phyloP scores from a whole-genome alignment of 1,139 yeast species.

The Scheffersomyces quercinus region DNA sequence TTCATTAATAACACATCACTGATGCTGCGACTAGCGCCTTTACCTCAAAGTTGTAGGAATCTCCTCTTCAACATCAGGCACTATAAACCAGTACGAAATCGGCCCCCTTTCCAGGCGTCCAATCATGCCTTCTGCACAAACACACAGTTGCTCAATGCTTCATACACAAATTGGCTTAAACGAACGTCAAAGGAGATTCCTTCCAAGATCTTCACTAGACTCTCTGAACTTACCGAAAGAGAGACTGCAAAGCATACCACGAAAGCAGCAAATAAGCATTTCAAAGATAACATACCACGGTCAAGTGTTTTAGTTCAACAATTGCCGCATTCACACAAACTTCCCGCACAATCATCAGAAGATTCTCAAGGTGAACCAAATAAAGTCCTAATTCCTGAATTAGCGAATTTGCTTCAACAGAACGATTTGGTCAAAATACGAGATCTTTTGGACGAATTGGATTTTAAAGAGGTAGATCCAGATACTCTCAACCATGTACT shows the following conservation, averaged over 20 bases:
- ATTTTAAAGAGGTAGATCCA: slow-evolving; percentile 6
- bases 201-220: slow-evolving; percentile 23
- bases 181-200: slow-evolving; percentile 16
- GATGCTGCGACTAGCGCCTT: slow-evolving; percentile 25
- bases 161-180: slow-evolving; percentile 27
- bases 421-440: slow-evolving; percentile 4
- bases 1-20: slow-evolving; percentile 5
- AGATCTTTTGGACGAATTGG: slow-evolving; percentile 1
- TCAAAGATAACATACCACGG: slow-evolving; percentile 7
- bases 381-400: background rate
- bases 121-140: slow-evolving; percentile 30
- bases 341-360: slow-evolving; percentile 1
- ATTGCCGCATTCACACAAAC: slow-evolving; percentile 8
- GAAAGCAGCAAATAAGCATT: slow-evolving; percentile 25
- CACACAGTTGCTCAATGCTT: slow-evolving; percentile 23
- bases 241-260: slow-evolving; percentile 25
- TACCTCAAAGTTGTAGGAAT: slow-evolving; percentile 19
- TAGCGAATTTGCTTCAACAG: background rate
- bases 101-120: slow-evolving; percentile 20
- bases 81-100: slow-evolving; percentile 13
- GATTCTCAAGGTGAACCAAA: no score
- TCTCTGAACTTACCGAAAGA: slow-evolving; percentile 25
- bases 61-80: slow-evolving; percentile 21
- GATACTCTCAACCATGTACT: slow-evolving; percentile 12
- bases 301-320: background rate